These are phyloP conservation scores for Cruciata laevipes DNA, from an alignment of 257 asterid species.

Conservation along the genomic window DNA sequence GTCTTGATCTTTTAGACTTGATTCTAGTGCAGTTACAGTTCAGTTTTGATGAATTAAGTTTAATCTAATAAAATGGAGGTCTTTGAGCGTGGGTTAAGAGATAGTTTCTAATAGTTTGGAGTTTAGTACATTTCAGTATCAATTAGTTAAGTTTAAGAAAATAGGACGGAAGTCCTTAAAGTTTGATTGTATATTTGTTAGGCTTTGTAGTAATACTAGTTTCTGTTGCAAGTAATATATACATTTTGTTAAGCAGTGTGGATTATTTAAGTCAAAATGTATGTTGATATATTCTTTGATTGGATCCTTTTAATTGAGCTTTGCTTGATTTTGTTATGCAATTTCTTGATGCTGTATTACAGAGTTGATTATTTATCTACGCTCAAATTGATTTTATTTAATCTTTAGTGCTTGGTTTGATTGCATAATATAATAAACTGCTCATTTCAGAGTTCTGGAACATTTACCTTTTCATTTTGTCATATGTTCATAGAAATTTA, in stretches of 20 bases:
- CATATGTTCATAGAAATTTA: conserved; percentile 13
- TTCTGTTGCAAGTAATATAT: background rate
- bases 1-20: background rate
- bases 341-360: background rate
- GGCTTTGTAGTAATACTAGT: too few relatives aligned
- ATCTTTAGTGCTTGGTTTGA: background rate
- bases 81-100: background rate
- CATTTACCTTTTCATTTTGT: background rate
- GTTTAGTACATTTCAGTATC: too few relatives aligned
- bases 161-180: too few relatives aligned
- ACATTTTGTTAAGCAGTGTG: background rate
- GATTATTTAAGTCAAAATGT: background rate
- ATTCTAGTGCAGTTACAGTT: background rate
- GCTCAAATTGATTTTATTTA: background rate
- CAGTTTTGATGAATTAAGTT: background rate
- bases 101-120: too few relatives aligned
- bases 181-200: too few relatives aligned
- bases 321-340: background rate
- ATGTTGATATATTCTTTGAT: background rate
- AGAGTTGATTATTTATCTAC: background rate
- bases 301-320: background rate
- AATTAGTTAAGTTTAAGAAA: too few relatives aligned
- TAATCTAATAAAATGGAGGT: too few relatives aligned
- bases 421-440: background rate
- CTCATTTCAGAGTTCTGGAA: background rate